A percentile compares a stretch with the other conserved stretches of the same genome.
These are phyloP conservation scores for Rhizodiscina lignyota DNA, from an alignment of 495 filamentous ascomycete genomes.

Conservation along the genomic window DNA sequence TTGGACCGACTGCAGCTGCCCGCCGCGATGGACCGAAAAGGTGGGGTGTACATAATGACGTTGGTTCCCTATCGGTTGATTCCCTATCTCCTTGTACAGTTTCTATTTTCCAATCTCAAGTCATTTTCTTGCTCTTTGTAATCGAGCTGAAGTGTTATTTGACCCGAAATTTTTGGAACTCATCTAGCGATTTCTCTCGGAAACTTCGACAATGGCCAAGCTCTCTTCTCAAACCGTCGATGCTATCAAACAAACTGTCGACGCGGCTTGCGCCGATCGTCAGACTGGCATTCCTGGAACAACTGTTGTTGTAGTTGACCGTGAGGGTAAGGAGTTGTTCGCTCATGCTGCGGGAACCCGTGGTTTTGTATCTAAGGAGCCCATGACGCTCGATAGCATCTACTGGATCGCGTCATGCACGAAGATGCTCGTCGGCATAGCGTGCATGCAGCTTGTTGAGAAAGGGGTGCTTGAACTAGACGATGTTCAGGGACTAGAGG, in stretches of 20 bases:
- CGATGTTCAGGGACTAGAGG: constrained; percentile 29
- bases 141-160: no score
- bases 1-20: no score
- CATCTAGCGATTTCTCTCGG: no score
- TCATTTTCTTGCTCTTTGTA: no score
- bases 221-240: constrained; percentile 5
- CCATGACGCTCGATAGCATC: constrained; percentile 33
- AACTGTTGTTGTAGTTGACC: constrained; percentile 29
- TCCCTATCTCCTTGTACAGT: no score
- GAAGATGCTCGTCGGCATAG: constrained; percentile 25
- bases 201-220: no score
- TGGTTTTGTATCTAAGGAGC: no score
- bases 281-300: constrained; percentile 27
- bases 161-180: no score
- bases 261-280: constrained; percentile 23
- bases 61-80: no score
- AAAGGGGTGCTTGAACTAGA: constrained; percentile 35
- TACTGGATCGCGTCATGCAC: constrained; percentile 42
- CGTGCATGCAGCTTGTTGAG: constrained; percentile 46
- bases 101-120: no score
- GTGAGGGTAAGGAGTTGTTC: constrained; percentile 31
- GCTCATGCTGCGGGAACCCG: constrained; percentile 28
- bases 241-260: constrained; percentile 14
- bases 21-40: no score
- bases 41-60: no score